Evolutionary conservation across 2,329 filamentous ascomycete genomes (phyloP).

Genomic region (Elsinoe necatrix): DNA sequence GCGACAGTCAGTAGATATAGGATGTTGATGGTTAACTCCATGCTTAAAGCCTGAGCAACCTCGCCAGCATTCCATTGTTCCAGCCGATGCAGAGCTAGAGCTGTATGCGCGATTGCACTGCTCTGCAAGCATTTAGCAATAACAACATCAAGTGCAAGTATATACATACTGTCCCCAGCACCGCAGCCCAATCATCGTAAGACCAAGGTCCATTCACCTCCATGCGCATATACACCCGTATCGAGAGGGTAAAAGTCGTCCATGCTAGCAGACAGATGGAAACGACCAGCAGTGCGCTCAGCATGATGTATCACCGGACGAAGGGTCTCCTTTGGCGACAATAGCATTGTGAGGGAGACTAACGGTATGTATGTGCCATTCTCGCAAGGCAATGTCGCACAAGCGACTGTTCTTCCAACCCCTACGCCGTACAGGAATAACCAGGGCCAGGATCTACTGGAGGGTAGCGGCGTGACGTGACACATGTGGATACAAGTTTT

Average conservation of each 20-base stretch:
- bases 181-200: constrained; percentile 3
- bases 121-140: not conserved
- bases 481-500: not conserved
- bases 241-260: not conserved
- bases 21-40: not conserved
- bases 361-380: not conserved
- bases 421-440: not conserved
- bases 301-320: not conserved
- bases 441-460: not conserved
- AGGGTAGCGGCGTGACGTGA: not conserved
- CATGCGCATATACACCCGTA: constrained; percentile 1
- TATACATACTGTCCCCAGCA: not conserved
- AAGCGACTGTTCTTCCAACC: not conserved
- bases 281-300: constrained; percentile 3
- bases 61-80: not conserved
- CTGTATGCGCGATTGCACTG: not conserved
- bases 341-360: not conserved
- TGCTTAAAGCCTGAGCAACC: not conserved
- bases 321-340: not conserved
- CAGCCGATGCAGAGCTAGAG: not conserved
- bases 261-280: constrained; percentile 8
- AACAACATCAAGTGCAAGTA: too few relatives aligned
- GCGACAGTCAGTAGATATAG: constrained; percentile 4
- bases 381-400: not conserved
- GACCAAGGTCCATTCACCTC: constrained; percentile 9